A percentile compares a stretch with the other conserved stretches of the same genome.
Evolutionary conservation across 2,329 filamentous ascomycete species (phyloP).

Genomic region (Colletotrichum paranaense): DNA sequence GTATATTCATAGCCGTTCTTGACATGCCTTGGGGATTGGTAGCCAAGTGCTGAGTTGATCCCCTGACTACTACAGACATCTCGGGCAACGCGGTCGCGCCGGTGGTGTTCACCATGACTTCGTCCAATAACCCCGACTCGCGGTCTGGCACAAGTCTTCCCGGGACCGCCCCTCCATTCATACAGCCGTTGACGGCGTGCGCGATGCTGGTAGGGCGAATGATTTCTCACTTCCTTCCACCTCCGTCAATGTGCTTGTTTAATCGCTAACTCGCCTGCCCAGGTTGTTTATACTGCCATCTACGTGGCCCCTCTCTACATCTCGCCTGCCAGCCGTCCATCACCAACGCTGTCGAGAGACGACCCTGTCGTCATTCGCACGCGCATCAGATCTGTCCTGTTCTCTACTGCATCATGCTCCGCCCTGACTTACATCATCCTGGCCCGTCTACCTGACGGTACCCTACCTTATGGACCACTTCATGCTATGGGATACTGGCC

Average conservation of each 20-base stretch:
- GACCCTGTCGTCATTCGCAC: slow-evolving; percentile 89
- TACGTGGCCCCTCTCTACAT: slow-evolving; percentile 95
- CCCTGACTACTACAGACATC: neutral
- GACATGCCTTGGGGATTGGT: no score
- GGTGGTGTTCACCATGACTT: slow-evolving; percentile 15
- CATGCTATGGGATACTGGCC: slow-evolving; percentile 87
- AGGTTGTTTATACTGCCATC: slow-evolving; percentile 85
- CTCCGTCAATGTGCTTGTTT: neutral
- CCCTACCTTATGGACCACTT: slow-evolving; percentile 65
- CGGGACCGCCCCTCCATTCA: neutral
- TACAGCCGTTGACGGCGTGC: slow-evolving; percentile 23
- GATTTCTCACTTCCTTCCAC: neutral
- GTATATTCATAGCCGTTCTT: no score
- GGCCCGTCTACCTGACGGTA: slow-evolving; percentile 49
- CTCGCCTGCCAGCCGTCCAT: slow-evolving; percentile 82
- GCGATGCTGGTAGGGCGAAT: slow-evolving; percentile 34
- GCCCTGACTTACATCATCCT: slow-evolving; percentile 75
- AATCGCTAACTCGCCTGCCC: slow-evolving; percentile 25
- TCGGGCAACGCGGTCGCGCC: neutral
- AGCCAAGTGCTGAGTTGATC: neutral
- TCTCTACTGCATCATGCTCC: slow-evolving; percentile 78
- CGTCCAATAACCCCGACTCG: slow-evolving; percentile 2
- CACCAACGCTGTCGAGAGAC: slow-evolving; percentile 83
- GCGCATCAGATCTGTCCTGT: slow-evolving; percentile 81
- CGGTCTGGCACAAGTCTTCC: neutral